phyloP scores from a whole-genome alignment of 2,329 filamentous ascomycete species.

The Ophiostoma perfectum region DNA sequence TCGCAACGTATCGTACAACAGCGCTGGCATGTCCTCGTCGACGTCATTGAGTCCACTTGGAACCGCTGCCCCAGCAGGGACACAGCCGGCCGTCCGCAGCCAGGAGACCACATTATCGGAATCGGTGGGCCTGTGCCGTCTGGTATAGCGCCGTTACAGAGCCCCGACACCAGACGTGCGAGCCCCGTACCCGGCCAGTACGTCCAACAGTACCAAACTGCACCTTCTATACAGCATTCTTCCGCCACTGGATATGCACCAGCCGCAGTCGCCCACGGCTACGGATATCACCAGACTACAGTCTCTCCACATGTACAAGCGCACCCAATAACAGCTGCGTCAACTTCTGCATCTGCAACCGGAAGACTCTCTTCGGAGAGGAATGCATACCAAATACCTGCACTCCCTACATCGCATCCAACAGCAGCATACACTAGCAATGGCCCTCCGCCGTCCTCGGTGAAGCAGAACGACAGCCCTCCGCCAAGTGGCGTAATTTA shows the following conservation, averaged over 20 bases:
- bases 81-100: not conserved
- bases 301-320: not conserved
- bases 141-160: not conserved
- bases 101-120: not conserved
- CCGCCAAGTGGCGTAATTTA: not conserved
- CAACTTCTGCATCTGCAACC: too few species aligned
- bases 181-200: not conserved
- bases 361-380: not conserved
- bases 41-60: constrained; percentile 13
- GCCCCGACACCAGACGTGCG: not conserved
- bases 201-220: not conserved
- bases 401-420: not conserved
- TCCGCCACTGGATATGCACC: not conserved
- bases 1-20: constrained; percentile 15
- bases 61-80: not conserved
- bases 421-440: not conserved
- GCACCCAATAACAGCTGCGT: not conserved
- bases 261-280: not conserved
- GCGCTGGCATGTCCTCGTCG: not conserved
- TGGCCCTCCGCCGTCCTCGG: not conserved
- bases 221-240: not conserved
- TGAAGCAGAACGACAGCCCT: not conserved
- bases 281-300: not conserved
- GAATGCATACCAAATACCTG: not conserved
- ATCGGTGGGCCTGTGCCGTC: not conserved